Conservation (phyloP, 345 rosid species). For the Sisymbrium irio region DNA sequence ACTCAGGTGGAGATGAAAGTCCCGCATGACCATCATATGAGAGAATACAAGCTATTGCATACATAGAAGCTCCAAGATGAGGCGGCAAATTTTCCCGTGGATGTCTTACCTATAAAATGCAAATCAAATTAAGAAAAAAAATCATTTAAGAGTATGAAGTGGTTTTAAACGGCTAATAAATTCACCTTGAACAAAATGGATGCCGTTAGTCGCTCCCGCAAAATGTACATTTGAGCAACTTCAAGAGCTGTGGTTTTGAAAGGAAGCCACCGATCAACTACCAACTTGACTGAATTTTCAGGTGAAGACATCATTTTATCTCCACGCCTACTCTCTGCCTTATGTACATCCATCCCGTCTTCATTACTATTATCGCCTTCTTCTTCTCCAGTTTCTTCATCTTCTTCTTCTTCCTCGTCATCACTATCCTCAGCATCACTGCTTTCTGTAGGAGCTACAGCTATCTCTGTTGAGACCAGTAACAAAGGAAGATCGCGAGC, state of each 20-base stretch:
- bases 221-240: slow-evolving; percentile 84
- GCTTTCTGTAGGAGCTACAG: slow-evolving; percentile 54
- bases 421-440: slow-evolving; percentile 38
- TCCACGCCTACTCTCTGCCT: slow-evolving; percentile 35
- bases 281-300: slow-evolving; percentile 56
- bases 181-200: slow-evolving; percentile 76
- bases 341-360: slow-evolving; percentile 41
- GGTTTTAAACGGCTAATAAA: background rate
- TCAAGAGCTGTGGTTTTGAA: slow-evolving; percentile 71
- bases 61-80: slow-evolving; percentile 59
- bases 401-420: slow-evolving; percentile 38
- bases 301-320: slow-evolving; percentile 72
- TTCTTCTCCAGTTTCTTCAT: slow-evolving; percentile 44
- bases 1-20: slow-evolving; percentile 39
- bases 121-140: background rate
- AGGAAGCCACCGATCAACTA: slow-evolving; percentile 83
- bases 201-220: slow-evolving; percentile 70
- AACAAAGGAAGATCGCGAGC: slow-evolving; percentile 73
- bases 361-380: slow-evolving; percentile 48
- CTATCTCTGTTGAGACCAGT: slow-evolving; percentile 75
- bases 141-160: background rate
- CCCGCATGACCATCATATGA: slow-evolving; percentile 63
- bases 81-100: slow-evolving; percentile 63
- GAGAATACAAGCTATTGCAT: slow-evolving; percentile 54
- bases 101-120: slow-evolving; percentile 52